Evolutionary conservation across 192 early-diverging fungal species (phyloP), one percentile per base, ranked within the genome.

Genomic region (Diversispora epigaea): DNA sequence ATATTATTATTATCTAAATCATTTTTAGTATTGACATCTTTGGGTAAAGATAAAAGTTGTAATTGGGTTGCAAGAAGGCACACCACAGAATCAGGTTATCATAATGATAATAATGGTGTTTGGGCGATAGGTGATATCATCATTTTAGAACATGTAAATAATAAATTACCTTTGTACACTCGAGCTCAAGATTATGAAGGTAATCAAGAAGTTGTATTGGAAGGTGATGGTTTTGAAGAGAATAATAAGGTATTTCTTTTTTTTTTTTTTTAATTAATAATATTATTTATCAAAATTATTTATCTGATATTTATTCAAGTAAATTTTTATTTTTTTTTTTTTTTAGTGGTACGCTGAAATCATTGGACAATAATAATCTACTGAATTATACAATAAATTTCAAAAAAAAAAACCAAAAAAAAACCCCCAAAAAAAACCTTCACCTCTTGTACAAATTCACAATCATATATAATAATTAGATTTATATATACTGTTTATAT

Each of bases 111-210:
- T 41, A 63, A 41, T 40, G 61, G 61, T 10, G 61, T 63, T 41
- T 63, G 61, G 61, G 61, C 61, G 40, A 63, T 63, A 43, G 61
- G 61, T 44, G 40, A 63, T 63, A 63, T 43, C 17, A 43, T 63
- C 39, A 63, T 63, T 14, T 63, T 63, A 39, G 61, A 63, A 40
- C 25, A 63, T 40, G 61, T 43, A 41, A 32, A 22, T 6, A 63
- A 63, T 17, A 63, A 17, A 43, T 40, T 63, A 63, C 61, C 61
- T 1, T 15, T 63, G 6, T 63, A 17, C 50, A 54, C 50, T 54
- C 50, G n/a, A 14, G n/a, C 4, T 54, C 50, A 54, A 17, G n/a
- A 43, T 63, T n/a, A 15, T 40, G 14, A 19, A 41, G 6, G 7
- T 15, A 63, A 63, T 63, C 61, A 63, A 41, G 22, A 43, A 6